Percentiles rank a stretch among this genome's conserved stretches.
Conservation (phyloP, 1,139 yeast genomes). For the Protomyces inundatus region DNA sequence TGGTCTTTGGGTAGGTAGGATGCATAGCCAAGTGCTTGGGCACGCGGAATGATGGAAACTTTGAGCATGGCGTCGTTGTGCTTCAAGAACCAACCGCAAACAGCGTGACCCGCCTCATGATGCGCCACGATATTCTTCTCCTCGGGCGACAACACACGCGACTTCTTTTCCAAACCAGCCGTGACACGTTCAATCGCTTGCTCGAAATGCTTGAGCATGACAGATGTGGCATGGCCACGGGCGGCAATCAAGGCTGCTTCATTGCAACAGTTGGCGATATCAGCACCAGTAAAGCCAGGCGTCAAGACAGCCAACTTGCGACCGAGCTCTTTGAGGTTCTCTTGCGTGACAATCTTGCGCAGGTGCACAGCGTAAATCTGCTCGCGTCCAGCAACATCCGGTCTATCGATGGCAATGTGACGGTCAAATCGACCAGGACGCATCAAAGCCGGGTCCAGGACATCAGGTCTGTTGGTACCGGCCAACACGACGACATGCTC, state of each 20-base stretch:
- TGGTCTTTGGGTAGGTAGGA: conserved; percentile 94
- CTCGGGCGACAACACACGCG: conserved; percentile 71
- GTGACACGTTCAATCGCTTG: conserved; percentile 94
- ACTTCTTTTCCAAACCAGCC: conserved; percentile 91
- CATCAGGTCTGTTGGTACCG: conserved; percentile 94
- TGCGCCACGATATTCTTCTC: conserved; percentile 89
- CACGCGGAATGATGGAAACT: conserved; percentile 94
- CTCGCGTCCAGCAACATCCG: conserved; percentile 89
- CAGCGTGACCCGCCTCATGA: conserved; percentile 98
- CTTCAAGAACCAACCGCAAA: conserved; percentile 92
- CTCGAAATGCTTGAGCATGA: conserved; percentile 76
- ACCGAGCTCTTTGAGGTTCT: conserved; percentile 52
- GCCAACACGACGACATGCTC: conserved; percentile 96
- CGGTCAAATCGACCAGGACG: conserved; percentile 98
- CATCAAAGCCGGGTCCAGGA: conserved; percentile 81
- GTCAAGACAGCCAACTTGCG: conserved; percentile 92
- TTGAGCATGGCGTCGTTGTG: conserved; percentile 88
- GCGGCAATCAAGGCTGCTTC: conserved; percentile 98
- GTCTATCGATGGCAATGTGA: conserved; percentile 83
- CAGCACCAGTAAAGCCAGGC: conserved; percentile 98
- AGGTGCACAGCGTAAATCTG: conserved; percentile 85
- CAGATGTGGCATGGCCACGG: conserved; percentile 63
- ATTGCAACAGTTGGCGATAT: conserved; percentile 92
- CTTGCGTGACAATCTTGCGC: conserved; percentile 54
- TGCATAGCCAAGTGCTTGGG: conserved; percentile 96